A percentile compares a stretch with the other conserved stretches of the same genome.
Conservation (phyloP, 257 asterid species). For the Solanum pennellii region DNA sequence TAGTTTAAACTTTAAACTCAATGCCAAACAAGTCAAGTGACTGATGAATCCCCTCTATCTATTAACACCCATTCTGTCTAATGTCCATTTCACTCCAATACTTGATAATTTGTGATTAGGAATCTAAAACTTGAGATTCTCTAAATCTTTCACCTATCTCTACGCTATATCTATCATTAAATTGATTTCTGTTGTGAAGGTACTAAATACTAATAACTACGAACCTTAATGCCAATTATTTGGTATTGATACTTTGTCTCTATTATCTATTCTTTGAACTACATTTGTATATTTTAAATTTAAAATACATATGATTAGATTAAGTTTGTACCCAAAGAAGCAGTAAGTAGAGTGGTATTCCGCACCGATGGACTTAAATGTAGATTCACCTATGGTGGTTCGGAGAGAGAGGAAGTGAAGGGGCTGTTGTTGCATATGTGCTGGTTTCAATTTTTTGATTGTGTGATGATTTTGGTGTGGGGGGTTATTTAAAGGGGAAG, state of each 20-base stretch:
- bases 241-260: neutral
- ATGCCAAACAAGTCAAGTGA: neutral
- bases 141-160: neutral
- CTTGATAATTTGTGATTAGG: neutral
- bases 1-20: neutral
- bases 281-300: neutral
- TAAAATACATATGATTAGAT: neutral
- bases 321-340: neutral
- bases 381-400: neutral
- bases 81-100: neutral
- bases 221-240: neutral
- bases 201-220: neutral
- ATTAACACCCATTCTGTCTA: neutral
- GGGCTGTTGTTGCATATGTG: neutral
- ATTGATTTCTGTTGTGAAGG: neutral
- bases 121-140: neutral
- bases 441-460: neutral
- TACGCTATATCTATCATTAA: neutral
- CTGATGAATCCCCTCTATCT: neutral
- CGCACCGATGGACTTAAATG: neutral
- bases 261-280: neutral
- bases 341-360: neutral
- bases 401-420: neutral
- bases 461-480: neutral
- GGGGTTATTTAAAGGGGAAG: neutral